phyloP scores from a whole-genome alignment of 192 early-diverging fungal genomes.

The Coemansia sp. region DNA sequence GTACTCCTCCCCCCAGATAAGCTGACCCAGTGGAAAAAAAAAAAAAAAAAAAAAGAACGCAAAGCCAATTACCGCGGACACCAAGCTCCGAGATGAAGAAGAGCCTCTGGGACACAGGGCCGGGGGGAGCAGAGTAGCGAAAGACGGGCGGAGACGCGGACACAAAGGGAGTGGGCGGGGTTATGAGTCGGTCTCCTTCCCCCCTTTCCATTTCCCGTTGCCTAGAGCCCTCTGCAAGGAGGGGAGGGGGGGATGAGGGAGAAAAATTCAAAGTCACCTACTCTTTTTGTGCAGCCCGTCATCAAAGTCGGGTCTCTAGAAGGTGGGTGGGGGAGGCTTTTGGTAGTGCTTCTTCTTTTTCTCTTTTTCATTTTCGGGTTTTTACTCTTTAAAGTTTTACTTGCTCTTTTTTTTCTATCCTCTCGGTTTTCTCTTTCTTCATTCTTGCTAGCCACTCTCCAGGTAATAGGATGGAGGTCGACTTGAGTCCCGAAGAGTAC shows the following conservation, averaged over 20 bases:
- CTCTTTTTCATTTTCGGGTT: constrained; percentile 21
- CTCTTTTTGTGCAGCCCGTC: constrained; percentile 2
- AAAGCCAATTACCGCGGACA: not conserved
- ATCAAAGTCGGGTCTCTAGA: constrained; percentile 1
- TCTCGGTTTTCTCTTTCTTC: constrained; percentile 1
- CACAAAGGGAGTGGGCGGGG: not conserved
- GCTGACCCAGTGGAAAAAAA: not conserved
- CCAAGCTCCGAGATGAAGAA: not conserved
- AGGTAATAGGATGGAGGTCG: constrained; percentile 27
- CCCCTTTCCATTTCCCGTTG: not conserved
- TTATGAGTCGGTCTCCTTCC: not conserved
- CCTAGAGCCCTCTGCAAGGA: not conserved
- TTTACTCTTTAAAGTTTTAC: constrained; percentile 7
- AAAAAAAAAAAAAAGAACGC: not conserved
- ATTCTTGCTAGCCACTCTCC: not conserved
- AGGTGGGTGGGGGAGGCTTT: not conserved
- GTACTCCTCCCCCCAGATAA: not conserved
- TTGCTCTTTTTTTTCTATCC: constrained; percentile 17
- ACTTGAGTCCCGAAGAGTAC: constrained; percentile 51
- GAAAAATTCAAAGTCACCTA: not conserved
- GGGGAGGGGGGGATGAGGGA: not conserved
- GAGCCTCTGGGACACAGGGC: not conserved
- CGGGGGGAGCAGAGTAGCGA: not conserved
- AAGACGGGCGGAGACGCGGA: not conserved
- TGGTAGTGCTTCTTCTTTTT: constrained; percentile 20